A percentile compares a stretch with the other conserved stretches of the same genome.
These are phyloP conservation scores for Olyra latifolia DNA, from an alignment of 176 grass and related monocot genomes.

Conservation along the genomic window DNA sequence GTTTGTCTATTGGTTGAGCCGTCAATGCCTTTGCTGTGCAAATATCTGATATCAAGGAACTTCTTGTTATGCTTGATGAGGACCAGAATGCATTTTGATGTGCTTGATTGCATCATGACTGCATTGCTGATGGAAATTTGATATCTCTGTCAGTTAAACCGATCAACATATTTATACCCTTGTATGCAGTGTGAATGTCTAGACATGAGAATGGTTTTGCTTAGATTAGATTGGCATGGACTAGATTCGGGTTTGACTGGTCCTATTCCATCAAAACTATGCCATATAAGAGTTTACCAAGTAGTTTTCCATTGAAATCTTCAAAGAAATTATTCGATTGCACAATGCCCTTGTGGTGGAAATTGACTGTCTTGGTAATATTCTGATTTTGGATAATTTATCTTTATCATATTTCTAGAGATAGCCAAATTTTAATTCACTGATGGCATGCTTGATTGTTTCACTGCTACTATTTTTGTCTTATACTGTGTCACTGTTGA, in stretches of 20 bases:
- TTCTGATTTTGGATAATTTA: neutral
- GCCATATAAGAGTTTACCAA: too few relatives aligned
- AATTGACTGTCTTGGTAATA: neutral
- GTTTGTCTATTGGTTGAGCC: neutral
- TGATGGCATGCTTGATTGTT: neutral
- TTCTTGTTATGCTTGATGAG: neutral
- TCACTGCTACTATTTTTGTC: neutral
- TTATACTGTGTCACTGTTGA: neutral
- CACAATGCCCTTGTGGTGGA: neutral
- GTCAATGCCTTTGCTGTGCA: neutral
- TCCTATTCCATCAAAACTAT: neutral
- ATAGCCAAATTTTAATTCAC: neutral
- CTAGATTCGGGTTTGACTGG: neutral
- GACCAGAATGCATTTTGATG: neutral
- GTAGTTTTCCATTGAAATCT: too few relatives aligned
- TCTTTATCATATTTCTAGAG: neutral
- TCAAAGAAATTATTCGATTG: neutral
- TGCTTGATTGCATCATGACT: neutral
- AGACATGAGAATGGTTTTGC: neutral
- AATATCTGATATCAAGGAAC: neutral
- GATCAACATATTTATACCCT: neutral
- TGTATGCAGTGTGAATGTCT: neutral
- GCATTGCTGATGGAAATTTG: neutral
- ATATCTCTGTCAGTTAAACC: neutral
- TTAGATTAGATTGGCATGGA: neutral